phyloP scores from a whole-genome alignment of 176 grass and related monocot species.

The Olyra latifolia region DNA sequence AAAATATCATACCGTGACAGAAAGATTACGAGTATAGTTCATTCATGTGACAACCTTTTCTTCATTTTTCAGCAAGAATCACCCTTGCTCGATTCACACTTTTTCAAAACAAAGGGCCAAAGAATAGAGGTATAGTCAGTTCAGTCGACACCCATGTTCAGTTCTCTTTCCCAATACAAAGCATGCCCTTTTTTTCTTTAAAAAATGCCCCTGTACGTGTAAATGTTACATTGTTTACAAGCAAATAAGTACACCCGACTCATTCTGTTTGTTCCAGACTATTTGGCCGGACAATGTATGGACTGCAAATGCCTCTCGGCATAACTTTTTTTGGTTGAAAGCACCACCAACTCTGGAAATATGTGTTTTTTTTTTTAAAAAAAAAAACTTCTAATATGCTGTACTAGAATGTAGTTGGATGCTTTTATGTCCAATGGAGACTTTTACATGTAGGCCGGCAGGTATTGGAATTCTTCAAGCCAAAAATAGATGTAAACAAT shows the following conservation, averaged over 20 bases:
- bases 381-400: neutral
- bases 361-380: neutral
- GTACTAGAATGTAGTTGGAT: neutral
- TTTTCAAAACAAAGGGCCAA: slow-evolving; percentile 30
- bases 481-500: neutral
- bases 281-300: neutral
- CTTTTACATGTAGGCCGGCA: neutral
- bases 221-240: slow-evolving; percentile 8
- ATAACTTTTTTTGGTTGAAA: too few species aligned
- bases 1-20: slow-evolving; percentile 34
- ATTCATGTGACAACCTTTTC: neutral
- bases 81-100: neutral
- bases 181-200: neutral
- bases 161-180: neutral
- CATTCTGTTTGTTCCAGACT: neutral
- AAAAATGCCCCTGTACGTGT: slow-evolving; percentile 3
- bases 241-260: neutral
- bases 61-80: slow-evolving; percentile 12
- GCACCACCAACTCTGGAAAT: neutral
- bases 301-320: neutral
- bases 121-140: slow-evolving; percentile 35
- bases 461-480: neutral
- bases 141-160: neutral
- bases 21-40: slow-evolving; percentile 13
- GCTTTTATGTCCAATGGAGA: neutral